phyloP scores from a whole-genome alignment of 2,329 filamentous ascomycete genomes.

The Aspergillus oerlinghausenensis region DNA sequence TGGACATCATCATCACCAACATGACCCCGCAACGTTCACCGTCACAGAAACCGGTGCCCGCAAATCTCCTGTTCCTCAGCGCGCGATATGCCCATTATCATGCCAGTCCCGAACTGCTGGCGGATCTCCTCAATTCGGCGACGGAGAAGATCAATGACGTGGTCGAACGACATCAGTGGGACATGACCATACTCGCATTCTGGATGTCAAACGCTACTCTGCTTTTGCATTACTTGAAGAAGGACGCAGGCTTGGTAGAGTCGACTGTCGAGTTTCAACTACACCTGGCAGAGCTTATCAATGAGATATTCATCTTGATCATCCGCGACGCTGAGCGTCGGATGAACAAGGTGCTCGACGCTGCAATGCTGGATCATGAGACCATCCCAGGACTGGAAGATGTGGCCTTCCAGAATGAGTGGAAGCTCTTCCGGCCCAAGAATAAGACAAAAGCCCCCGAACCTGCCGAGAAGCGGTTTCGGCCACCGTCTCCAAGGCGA shows the following conservation, averaged over 20 bases:
- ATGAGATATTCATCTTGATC: conserved; percentile 97
- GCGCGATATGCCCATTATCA: conserved; percentile 97
- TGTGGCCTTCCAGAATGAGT: conserved; percentile 95
- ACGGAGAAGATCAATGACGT: conserved; percentile 97
- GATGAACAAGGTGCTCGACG: conserved; percentile 91
- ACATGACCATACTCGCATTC: conserved; percentile 98
- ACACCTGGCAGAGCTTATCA: conserved; percentile 89
- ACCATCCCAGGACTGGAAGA: conserved; percentile 97
- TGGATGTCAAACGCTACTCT: conserved; percentile 98
- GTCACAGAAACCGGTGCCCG: conserved; percentile 95
- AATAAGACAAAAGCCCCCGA: conserved; percentile 79
- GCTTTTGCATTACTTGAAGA: conserved; percentile 93
- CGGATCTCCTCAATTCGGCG: conserved; percentile 72
- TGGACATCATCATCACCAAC: conserved; percentile 93
- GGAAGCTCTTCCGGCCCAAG: conserved; percentile 94
- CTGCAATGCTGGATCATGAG: conserved; percentile 94
- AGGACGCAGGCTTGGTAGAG: conserved; percentile 75
- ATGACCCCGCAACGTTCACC: conserved; percentile 96
- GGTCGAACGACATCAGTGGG: conserved; percentile 94
- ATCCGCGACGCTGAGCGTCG: conserved; percentile 92
- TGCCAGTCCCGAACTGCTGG: conserved; percentile 77
- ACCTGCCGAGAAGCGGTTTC: conserved; percentile 81
- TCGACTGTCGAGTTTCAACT: conserved; percentile 86
- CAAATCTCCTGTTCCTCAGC: conserved; percentile 93
- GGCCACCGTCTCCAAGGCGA: conserved; percentile 88